Percentiles rank a stretch among this genome's conserved stretches.
Conservation (phyloP, 1,139 yeast species). For the Hyphopichia pseudoburtonii region DNA sequence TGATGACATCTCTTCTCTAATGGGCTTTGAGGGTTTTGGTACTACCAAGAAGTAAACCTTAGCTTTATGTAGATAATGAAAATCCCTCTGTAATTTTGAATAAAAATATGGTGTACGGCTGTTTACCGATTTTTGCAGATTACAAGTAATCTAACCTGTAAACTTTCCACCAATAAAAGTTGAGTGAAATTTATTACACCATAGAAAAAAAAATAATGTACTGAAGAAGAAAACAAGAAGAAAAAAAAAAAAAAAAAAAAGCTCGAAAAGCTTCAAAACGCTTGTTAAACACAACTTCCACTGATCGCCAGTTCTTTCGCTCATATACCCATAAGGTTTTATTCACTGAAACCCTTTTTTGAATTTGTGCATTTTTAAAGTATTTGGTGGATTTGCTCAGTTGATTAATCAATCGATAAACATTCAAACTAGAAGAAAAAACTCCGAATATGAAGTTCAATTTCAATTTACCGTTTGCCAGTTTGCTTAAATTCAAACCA, state of each 20-base stretch:
- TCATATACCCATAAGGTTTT: neutral
- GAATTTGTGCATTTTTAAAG: no score
- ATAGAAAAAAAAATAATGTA: no score
- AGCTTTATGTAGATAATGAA: neutral
- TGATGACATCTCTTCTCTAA: conserved; percentile 36
- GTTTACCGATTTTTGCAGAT: no score
- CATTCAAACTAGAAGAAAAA: no score
- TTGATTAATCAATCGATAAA: no score
- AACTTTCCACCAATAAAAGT: conserved; percentile 4
- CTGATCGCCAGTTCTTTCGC: neutral
- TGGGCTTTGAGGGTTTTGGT: conserved; percentile 64
- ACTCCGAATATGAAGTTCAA: conserved; percentile 44
- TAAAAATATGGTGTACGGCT: conserved; percentile 1
- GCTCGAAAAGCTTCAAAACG: no score
- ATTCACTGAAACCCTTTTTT: no score
- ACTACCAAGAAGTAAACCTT: conserved; percentile 19
- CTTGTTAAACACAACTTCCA: neutral
- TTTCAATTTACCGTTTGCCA: conserved; percentile 42
- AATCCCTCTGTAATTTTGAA: no score
- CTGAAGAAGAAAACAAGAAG: no score
- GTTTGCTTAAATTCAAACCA: conserved; percentile 38
- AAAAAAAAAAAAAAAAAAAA: no score
- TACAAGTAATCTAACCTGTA: neutral
- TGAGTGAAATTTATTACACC: conserved; percentile 1
- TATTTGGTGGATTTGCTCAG: no score